Conservation (phyloP, 176 grass and related monocot species). For the Paspalum vaginatum region DNA sequence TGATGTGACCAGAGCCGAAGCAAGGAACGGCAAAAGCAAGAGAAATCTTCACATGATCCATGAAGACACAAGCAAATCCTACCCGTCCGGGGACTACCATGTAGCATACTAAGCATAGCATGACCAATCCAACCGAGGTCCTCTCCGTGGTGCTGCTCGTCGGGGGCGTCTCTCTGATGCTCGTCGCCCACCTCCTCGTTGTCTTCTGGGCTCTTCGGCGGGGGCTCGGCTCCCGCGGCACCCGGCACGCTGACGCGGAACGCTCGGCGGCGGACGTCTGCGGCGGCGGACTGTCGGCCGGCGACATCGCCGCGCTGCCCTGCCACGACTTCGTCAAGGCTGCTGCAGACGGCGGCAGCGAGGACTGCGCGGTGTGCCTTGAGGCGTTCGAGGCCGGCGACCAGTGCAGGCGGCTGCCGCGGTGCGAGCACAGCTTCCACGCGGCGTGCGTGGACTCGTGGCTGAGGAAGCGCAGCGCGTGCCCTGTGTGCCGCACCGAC, state of each 20-base stretch:
- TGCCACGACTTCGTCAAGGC: conserved; percentile 45
- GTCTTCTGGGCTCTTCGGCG: conserved; percentile 33
- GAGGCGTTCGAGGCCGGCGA: conserved; percentile 54
- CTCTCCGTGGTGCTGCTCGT: conserved; percentile 38
- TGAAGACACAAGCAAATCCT: conserved; percentile 8
- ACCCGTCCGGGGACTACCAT: neutral
- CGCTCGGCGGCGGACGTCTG: neutral
- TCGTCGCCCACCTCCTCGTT: conserved; percentile 35
- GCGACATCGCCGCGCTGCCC: conserved; percentile 50
- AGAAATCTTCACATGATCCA: neutral
- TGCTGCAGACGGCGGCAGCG: neutral
- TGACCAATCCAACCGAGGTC: neutral
- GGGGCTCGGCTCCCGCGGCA: neutral
- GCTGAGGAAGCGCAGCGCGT: conserved; percentile 55
- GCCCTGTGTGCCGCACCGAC: conserved; percentile 61
- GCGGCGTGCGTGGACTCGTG: conserved; percentile 66
- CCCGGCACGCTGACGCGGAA: neutral
- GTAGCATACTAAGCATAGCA: neutral
- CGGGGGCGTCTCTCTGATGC: conserved; percentile 36
- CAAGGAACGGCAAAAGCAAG: conserved; percentile 27
- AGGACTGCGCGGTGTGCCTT: conserved; percentile 65
- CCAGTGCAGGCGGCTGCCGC: conserved; percentile 53
- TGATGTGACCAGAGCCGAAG: conserved; percentile 29
- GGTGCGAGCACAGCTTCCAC: conserved; percentile 79
- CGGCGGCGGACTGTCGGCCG: conserved; percentile 39